Percentiles rank a stretch among this genome's conserved stretches.
Evolutionary conservation across 176 grass and related monocot species (phyloP).

Genomic region (Aegilops longissima): DNA sequence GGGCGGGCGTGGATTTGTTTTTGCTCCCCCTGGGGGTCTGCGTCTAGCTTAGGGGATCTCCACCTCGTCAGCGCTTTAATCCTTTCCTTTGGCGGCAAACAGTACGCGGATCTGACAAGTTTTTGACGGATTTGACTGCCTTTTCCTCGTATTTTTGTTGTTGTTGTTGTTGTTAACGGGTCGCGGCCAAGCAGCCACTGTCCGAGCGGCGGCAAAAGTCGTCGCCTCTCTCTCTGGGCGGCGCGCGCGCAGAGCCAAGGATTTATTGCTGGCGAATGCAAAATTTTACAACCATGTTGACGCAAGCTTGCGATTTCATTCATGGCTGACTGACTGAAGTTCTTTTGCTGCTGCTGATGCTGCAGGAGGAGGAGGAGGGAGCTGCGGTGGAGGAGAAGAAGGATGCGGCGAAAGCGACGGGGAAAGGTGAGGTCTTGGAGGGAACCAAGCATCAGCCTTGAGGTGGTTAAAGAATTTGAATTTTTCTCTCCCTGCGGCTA

Average conservation of each 20-base stretch:
- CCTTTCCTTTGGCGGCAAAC: slow-evolving; percentile 51
- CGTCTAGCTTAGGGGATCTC: slow-evolving; percentile 45
- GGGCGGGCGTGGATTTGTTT: slow-evolving; percentile 42
- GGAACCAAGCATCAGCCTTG: slow-evolving; percentile 49
- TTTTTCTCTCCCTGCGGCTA: slow-evolving; percentile 18
- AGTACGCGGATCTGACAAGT: slow-evolving; percentile 53
- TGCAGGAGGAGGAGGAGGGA: slow-evolving; percentile 31
- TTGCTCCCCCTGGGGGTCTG: slow-evolving; percentile 13
- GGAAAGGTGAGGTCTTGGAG: slow-evolving; percentile 63
- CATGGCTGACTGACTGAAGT: slow-evolving; percentile 16
- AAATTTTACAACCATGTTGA: not conserved
- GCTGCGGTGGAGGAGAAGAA: slow-evolving; percentile 19
- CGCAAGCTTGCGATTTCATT: not conserved
- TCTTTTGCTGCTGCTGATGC: slow-evolving; percentile 27
- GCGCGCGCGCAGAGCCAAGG: not conserved
- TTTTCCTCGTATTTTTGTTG: slow-evolving; percentile 24
- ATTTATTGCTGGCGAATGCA: slow-evolving; percentile 6
- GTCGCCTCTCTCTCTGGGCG: slow-evolving; percentile 19
- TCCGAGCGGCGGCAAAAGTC: slow-evolving; percentile 29
- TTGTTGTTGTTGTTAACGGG: not conserved
- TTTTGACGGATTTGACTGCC: slow-evolving; percentile 51
- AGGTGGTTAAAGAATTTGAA: slow-evolving; percentile 52
- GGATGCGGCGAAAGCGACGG: slow-evolving; percentile 57
- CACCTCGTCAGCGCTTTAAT: slow-evolving; percentile 62
- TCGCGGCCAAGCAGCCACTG: slow-evolving; percentile 1